Evolutionary conservation across 1,284 basidiomycete genomes (phyloP), one percentile per base, ranked within the genome.

Genomic region (Ceratobasidium sp.): DNA sequence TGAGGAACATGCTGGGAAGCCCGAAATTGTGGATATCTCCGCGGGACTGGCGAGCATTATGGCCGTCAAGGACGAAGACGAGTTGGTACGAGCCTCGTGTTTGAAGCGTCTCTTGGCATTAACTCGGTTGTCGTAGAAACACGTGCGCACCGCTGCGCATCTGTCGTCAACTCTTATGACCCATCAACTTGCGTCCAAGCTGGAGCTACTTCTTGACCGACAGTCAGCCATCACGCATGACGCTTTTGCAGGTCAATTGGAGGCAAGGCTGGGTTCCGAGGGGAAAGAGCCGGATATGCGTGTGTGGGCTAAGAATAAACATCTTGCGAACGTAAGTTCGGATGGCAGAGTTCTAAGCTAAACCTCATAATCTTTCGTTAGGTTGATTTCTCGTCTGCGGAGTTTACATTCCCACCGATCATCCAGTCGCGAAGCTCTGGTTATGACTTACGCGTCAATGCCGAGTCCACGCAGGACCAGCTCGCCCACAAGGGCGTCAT

Each of bases 381-480:
- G 63, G 63, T 67, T 73, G 96, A 99, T 79, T 95, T 92, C 85
- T 83, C 84, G 30, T 86, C 91, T 12, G 91, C 92, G 2, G 96
- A 98, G 81, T 96, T 96, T 82, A 93, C 94, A 76, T 98, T 96
- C 80, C 89, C 92, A 4, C 96, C 96, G 2, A 96, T 98, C 79
- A 93, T 98, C 78, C 96, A 98, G 78, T 98, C 95, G 2, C 92
- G 91, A 70, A 92, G 93, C 18, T 89, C 88, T 49, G 91, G 92
- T 14, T 98, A 97, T 79, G 96, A 98, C 78, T 84, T 98, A 63
- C 88, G 90, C 75, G 90, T 91, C 28, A 93, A 90, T 1, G 94
- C 93, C 0, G 90, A 94, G 79, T 96, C 95, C 1, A 90, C 92
- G 30, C 82, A 86, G 38, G 92, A 96, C 77, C 86, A 86, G 73